Base-by-base conservation (phyloP, 768 basidiomycete species). In the Hemileccinum impolitum region DNA sequence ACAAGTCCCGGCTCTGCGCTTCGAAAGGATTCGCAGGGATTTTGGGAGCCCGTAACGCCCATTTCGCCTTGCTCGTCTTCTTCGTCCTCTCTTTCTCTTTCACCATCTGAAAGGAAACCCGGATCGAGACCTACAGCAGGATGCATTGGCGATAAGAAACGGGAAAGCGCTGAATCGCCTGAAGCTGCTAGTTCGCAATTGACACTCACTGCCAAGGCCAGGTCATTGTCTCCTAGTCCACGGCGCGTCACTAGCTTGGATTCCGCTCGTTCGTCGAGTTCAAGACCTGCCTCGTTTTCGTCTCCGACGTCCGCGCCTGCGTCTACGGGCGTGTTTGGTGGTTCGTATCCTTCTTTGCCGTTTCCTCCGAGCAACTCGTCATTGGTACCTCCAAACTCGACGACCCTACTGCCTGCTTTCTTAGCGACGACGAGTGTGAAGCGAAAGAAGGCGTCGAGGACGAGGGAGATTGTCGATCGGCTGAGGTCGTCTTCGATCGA, bases 391-490 rank as follows among this genome's bases (percentile, higher is more conserved):
- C 21, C 51, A 1, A 56, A 52, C 11, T 26, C 54, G 19, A 55
- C 56, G 12, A 52, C 58, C 0, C 14, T 63, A 15, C 56, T 64
- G 18, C 63, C 63, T 25, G 58, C 63, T 0, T 64, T 64, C 45
- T 42, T 64, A 12, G 49, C 61, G 13, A 56, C 56, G 15, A 18
- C 58, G 36, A 34, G 31, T 19, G 45, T 39, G 37, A 62, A 64
- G 28, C 51, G 59, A 12, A 64, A 64, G 52, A 66, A 54, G 53
- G 14, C 50, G 10, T 64, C 64, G 23, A 52, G 59, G 36, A 64
- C 63, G 50, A 58, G 64, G n/a, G 63, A 66, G 50, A 66, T 64
- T 32, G 59, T 64, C 1, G 63, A 64, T 44, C 54, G 51, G 34
- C n/a, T 64, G 49, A 54, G 61, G 46, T 64, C 59, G 36, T 58